Evolutionary conservation across 73 alveolate species (phyloP).

Genomic region (Paraurostyla sp.): DNA sequence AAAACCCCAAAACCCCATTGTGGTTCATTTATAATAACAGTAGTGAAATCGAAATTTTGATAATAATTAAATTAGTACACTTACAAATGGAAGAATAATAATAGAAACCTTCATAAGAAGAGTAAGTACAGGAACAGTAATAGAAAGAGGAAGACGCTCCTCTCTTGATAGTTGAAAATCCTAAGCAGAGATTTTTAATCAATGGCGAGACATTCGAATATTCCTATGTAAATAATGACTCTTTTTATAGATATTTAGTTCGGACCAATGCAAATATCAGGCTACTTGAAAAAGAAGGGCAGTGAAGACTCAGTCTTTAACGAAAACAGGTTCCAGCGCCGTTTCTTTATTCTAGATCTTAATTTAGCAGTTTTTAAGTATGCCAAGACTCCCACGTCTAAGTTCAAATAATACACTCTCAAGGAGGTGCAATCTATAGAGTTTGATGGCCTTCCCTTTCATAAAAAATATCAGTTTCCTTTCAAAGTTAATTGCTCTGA

Average conservation of each 20-base stretch:
- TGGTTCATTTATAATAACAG: too few species aligned
- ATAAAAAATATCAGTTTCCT: conserved; percentile 6
- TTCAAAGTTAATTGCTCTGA: neutral
- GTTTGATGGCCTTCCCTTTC: neutral
- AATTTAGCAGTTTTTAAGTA: neutral
- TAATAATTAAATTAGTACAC: too few species aligned
- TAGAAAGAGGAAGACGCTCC: too few species aligned
- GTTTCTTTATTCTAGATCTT: conserved; percentile 11
- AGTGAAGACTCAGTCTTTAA: neutral
- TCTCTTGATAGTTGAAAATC: too few species aligned
- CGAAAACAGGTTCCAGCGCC: conserved; percentile 19
- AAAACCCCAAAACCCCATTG: too few species aligned
- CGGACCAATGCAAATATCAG: neutral
- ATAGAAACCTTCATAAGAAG: too few species aligned
- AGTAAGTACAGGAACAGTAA: too few species aligned
- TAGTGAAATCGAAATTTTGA: too few species aligned
- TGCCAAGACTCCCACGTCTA: conserved; percentile 33
- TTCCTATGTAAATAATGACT: neutral
- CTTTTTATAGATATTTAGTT: neutral
- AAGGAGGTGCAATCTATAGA: neutral
- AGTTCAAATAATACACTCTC: neutral
- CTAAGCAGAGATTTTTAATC: neutral
- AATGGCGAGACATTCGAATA: neutral
- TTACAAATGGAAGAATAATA: too few species aligned
- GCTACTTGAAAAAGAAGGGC: neutral